These are phyloP conservation scores for Fragaria iinumae DNA, from an alignment of 306 rosid species.

Conservation along the genomic window DNA sequence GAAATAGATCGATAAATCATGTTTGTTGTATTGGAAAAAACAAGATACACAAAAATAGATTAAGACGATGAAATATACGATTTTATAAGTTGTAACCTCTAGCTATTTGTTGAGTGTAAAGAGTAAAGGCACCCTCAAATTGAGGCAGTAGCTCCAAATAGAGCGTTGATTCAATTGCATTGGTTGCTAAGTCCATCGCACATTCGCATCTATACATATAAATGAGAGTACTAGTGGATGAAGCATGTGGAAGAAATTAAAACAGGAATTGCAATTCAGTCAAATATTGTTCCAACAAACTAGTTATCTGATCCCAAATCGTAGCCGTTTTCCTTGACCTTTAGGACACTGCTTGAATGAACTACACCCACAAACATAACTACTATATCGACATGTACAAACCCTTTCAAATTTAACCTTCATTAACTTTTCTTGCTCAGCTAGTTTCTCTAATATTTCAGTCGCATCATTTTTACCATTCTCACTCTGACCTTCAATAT, in stretches of 20 bases:
- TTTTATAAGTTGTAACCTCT: background rate
- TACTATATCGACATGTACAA: background rate
- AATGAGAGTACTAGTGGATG: background rate
- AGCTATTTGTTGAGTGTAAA: background rate
- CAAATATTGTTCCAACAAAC: constrained; percentile 19
- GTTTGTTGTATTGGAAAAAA: background rate
- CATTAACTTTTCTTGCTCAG: background rate
- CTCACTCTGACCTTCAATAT: background rate
- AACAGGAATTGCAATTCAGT: background rate
- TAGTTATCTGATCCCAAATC: constrained; percentile 10
- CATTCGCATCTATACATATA: background rate
- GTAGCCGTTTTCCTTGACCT: constrained; percentile 5
- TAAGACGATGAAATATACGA: too few species aligned
- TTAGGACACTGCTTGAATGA: background rate
- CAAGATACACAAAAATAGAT: too few species aligned
- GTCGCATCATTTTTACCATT: background rate
- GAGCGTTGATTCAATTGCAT: background rate
- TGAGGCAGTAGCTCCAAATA: constrained; percentile 4
- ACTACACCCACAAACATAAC: constrained; percentile 4
- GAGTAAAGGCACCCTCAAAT: background rate
- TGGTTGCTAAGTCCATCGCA: background rate
- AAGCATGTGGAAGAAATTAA: background rate
- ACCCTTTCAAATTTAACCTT: background rate
- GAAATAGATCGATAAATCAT: too few species aligned
- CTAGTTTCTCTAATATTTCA: background rate